These are phyloP conservation scores for Linnemannia schmuckeri DNA, from an alignment of 192 early-diverging fungal species.

Conservation along the genomic window DNA sequence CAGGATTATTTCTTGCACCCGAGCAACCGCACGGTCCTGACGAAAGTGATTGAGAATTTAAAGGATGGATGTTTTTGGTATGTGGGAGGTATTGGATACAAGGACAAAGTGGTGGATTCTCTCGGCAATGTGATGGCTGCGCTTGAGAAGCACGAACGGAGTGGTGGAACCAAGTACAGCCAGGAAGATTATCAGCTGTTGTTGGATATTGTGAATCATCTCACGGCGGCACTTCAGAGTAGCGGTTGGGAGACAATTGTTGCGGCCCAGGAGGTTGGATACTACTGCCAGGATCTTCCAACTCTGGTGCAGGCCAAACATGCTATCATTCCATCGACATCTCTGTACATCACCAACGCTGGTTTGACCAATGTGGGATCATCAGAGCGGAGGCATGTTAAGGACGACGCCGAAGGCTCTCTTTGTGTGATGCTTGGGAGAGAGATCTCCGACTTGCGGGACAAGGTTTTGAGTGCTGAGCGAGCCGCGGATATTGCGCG, in stretches of 20 bases:
- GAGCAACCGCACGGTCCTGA: conserved; percentile 67
- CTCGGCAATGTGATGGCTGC: conserved; percentile 37
- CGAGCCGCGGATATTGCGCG: not conserved
- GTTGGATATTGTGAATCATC: conserved; percentile 23
- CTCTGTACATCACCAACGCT: not conserved
- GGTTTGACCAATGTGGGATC: not conserved
- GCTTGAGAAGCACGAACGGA: not conserved
- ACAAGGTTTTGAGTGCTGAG: not conserved
- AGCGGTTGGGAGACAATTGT: conserved; percentile 36
- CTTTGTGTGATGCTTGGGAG: conserved; percentile 23
- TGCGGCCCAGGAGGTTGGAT: conserved; percentile 41
- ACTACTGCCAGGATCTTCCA: conserved; percentile 42
- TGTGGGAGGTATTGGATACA: conserved; percentile 39
- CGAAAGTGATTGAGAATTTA: conserved; percentile 73
- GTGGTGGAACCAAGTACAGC: conserved; percentile 25
- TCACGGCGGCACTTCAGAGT: conserved; percentile 33
- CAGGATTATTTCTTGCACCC: conserved; percentile 84
- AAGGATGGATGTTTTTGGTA: conserved; percentile 79
- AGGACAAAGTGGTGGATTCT: conserved; percentile 7
- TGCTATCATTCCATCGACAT: conserved; percentile 16
- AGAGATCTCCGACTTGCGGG: conserved; percentile 16
- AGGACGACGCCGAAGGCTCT: not conserved
- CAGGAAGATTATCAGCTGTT: conserved; percentile 39
- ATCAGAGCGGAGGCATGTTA: not conserved
- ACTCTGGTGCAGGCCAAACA: not conserved